These are phyloP conservation scores for Zymoseptoria crescenta DNA, from an alignment of 2,329 filamentous ascomycete genomes.

Conservation along the genomic window DNA sequence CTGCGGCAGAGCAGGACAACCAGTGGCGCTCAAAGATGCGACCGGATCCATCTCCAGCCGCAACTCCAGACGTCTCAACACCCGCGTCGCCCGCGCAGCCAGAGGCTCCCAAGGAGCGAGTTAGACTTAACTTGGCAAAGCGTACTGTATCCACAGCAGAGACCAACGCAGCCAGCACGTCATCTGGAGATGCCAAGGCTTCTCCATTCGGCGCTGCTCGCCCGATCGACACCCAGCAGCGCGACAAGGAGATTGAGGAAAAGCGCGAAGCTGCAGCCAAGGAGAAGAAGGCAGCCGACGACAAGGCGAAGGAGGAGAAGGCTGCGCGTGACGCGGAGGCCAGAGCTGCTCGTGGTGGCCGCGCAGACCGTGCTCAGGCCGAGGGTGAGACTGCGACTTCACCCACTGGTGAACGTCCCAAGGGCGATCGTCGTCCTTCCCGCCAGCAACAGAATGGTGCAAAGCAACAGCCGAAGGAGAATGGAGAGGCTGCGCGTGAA, in stretches of 20 bases:
- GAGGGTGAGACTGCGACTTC: constrained; percentile 28
- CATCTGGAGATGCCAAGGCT: constrained; percentile 61
- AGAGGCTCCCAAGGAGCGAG: constrained; percentile 57
- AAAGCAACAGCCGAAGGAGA: constrained; percentile 32
- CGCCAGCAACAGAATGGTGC: constrained; percentile 21
- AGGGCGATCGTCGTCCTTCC: constrained; percentile 19
- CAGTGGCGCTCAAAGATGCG: constrained; percentile 90
- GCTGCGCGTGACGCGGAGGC: constrained; percentile 51
- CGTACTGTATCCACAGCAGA: constrained; percentile 77
- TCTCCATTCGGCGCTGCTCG: constrained; percentile 90
- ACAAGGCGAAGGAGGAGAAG: constrained; percentile 70
- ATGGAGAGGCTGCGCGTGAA: constrained; percentile 27
- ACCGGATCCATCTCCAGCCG: constrained; percentile 62
- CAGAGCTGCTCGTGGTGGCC: constrained; percentile 42
- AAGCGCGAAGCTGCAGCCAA: constrained; percentile 66
- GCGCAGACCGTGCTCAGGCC: constrained; percentile 27
- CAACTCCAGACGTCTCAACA: constrained; percentile 65
- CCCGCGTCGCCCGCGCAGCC: constrained; percentile 62
- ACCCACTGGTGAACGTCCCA: constrained; percentile 37
- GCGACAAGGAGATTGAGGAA: constrained; percentile 85
- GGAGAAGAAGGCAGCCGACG: constrained; percentile 80
- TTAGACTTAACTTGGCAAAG: constrained; percentile 81
- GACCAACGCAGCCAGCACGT: constrained; percentile 32
- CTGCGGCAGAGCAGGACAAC: constrained; percentile 84
- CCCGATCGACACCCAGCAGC: constrained; percentile 85